Percentiles rank a stretch among this genome's conserved stretches.
phyloP scores from a whole-genome alignment of 2,329 filamentous ascomycete species.

The Cercospora sojina region DNA sequence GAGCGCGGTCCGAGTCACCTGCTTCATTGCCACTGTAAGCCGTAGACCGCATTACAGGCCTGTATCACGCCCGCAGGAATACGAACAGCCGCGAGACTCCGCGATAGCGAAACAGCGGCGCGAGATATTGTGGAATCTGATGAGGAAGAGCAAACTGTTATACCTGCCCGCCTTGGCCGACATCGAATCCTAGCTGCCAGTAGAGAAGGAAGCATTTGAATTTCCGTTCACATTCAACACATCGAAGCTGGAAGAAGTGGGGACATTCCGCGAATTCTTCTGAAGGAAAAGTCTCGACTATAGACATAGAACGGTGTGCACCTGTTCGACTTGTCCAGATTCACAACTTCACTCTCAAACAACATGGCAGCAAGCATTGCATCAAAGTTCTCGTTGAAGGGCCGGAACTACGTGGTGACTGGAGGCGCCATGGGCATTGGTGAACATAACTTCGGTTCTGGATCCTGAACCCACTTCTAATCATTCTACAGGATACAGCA shows the following conservation, averaged over 20 bases:
- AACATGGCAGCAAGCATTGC: constrained; percentile 17
- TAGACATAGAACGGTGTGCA: neutral
- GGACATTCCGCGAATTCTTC: neutral
- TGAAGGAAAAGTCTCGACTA: neutral
- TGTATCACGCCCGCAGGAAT: neutral
- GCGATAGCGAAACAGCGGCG: neutral
- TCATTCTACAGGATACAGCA: constrained; percentile 23
- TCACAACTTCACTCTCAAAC: neutral
- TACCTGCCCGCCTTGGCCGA: neutral
- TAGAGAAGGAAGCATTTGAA: neutral
- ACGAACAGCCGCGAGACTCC: neutral
- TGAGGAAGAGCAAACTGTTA: constrained; percentile 1
- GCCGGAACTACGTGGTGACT: constrained; percentile 32
- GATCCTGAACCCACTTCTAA: no score
- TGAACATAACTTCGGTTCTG: no score
- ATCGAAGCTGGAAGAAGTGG: neutral
- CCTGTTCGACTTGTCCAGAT: neutral
- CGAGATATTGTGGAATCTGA: neutral
- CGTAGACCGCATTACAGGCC: neutral
- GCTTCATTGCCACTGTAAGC: neutral
- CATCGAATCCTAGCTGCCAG: constrained; percentile 6
- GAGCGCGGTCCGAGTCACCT: constrained; percentile 11
- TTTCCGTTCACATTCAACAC: neutral
- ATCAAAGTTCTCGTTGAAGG: constrained; percentile 28
- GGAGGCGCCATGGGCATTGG: constrained; percentile 34